Conservation (phyloP, 441 rosid species). For the Jatropha podagrica region DNA sequence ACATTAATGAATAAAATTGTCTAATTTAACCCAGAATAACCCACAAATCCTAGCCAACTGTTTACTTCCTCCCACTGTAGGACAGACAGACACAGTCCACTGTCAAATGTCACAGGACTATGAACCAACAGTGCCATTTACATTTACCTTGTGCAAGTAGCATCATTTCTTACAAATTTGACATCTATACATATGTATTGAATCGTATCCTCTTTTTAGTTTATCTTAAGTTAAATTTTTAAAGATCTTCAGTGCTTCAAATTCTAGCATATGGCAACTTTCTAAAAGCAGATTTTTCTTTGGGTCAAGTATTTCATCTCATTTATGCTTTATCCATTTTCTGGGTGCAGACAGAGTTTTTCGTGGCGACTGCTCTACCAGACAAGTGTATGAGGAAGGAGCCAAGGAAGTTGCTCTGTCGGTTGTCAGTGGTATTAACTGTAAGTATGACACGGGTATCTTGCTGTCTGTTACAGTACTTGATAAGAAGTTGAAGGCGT, state of each 20-base stretch:
- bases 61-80: conserved; percentile 7
- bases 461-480: conserved; percentile 7
- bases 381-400: conserved; percentile 78
- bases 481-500: conserved; percentile 10
- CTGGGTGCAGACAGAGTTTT: conserved; percentile 73
- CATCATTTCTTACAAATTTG: not conserved
- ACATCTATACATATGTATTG: not conserved
- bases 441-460: conserved; percentile 43
- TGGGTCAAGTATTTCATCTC: not conserved
- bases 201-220: not conserved
- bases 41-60: not conserved
- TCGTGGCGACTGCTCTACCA: conserved; percentile 70
- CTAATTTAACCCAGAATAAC: conserved; percentile 4
- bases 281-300: not conserved
- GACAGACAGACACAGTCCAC: not conserved
- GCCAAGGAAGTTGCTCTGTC: conserved; percentile 87
- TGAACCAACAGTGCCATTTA: not conserved
- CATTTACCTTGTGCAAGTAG: conserved; percentile 12
- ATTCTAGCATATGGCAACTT: conserved; percentile 5
- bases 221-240: not conserved
- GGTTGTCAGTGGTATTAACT: conserved; percentile 84
- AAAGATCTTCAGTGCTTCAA: conserved; percentile 5
- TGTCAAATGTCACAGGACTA: conserved; percentile 8
- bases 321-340: conserved; percentile 16
- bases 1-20: not conserved